phyloP scores from a whole-genome alignment of 306 rosid genomes.

The Cyamopsis tetragonoloba region DNA sequence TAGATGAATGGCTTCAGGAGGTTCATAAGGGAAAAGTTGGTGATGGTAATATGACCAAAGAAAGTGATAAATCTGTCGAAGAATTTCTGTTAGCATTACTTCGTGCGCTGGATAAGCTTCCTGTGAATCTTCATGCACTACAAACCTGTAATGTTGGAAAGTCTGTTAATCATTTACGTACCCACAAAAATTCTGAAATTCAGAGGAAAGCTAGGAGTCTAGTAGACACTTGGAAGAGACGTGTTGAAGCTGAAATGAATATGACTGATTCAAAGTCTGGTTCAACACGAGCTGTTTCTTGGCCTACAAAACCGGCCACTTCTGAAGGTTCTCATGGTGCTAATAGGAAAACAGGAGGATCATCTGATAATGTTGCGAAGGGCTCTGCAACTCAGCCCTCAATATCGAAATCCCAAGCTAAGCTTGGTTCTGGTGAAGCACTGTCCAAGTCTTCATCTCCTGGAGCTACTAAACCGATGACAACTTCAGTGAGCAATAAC shows the following conservation, averaged over 20 bases:
- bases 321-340: slow-evolving; percentile 66
- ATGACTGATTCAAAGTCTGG: slow-evolving; percentile 62
- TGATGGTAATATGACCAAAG: slow-evolving; percentile 49
- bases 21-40: slow-evolving; percentile 77
- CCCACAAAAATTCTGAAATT: slow-evolving; percentile 74
- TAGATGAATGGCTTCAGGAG: slow-evolving; percentile 94
- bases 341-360: slow-evolving; percentile 47
- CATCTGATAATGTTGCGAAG: slow-evolving; percentile 58
- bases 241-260: slow-evolving; percentile 89
- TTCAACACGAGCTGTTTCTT: slow-evolving; percentile 51
- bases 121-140: slow-evolving; percentile 77
- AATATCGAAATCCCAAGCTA: slow-evolving; percentile 53
- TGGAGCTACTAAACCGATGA: slow-evolving; percentile 46
- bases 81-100: slow-evolving; percentile 81
- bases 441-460: slow-evolving; percentile 57
- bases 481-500: slow-evolving; percentile 37
- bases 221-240: slow-evolving; percentile 93
- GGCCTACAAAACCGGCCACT: slow-evolving; percentile 49
- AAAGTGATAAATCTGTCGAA: slow-evolving; percentile 68
- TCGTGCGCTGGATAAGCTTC: slow-evolving; percentile 88
- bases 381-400: slow-evolving; percentile 44
- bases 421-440: slow-evolving; percentile 53
- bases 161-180: slow-evolving; percentile 81
- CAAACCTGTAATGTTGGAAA: slow-evolving; percentile 85
- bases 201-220: slow-evolving; percentile 83